phyloP scores from a whole-genome alignment of 2,329 filamentous ascomycete species.

The Arthroderma sp. region DNA sequence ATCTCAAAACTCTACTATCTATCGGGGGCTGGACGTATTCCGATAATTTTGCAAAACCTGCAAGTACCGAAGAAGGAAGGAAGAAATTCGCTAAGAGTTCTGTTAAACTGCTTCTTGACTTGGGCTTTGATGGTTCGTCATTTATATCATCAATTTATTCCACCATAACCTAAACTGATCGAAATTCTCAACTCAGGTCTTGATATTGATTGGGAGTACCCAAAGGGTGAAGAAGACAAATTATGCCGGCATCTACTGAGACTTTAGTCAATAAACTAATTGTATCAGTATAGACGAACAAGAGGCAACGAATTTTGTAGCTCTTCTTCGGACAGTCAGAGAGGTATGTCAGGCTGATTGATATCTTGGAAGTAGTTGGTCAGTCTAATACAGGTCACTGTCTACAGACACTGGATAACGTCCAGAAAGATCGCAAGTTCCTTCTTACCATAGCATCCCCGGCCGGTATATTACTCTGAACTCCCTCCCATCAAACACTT shows the following conservation, averaged over 20 bases:
- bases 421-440: conserved; percentile 27
- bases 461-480: conserved; percentile 21
- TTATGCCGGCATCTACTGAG: no score
- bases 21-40: conserved; percentile 78
- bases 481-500: neutral
- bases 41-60: conserved; percentile 60
- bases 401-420: conserved; percentile 4
- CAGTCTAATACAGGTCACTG: no score
- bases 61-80: conserved; percentile 49
- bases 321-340: conserved; percentile 30
- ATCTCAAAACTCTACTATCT: conserved; percentile 66
- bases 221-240: conserved; percentile 26
- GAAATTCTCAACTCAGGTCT: conserved; percentile 20
- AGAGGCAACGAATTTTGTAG: conserved; percentile 32
- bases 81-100: conserved; percentile 55
- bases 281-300: conserved; percentile 23
- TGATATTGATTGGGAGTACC: conserved; percentile 39
- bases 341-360: conserved; percentile 20
- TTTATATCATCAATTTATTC: no score
- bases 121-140: conserved; percentile 51
- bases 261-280: neutral
- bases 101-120: conserved; percentile 61
- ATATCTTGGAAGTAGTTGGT: no score
- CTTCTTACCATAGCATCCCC: conserved; percentile 38
- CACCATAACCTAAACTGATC: no score